A percentile compares a stretch with the other conserved stretches of the same genome.
Conservation (phyloP, 192 early-diverging fungal genomes). For the Rhizophagus sp. region DNA sequence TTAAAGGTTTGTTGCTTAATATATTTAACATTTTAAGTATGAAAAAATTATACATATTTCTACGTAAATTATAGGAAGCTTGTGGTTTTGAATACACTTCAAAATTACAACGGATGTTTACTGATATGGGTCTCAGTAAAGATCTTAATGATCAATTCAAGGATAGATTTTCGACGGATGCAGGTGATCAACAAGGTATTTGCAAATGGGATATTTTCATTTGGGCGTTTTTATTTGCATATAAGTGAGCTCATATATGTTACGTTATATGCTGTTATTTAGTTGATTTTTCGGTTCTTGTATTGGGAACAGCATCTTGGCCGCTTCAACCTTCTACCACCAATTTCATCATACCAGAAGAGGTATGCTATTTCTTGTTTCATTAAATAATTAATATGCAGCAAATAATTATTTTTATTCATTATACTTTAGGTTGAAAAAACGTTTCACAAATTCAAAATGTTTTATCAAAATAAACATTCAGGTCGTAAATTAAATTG, state of each 20-base stretch:
- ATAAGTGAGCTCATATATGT: background rate
- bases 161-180: constrained; percentile 40
- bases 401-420: background rate
- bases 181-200: constrained; percentile 3
- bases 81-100: constrained; percentile 95
- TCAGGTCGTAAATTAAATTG: constrained; percentile 90
- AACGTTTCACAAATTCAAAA: constrained; percentile 81
- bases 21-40: constrained; percentile 16
- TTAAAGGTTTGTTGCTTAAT: constrained; percentile 54
- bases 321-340: constrained; percentile 79
- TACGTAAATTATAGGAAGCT: constrained; percentile 52
- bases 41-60: background rate
- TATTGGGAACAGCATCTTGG: constrained; percentile 88
- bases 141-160: constrained; percentile 87
- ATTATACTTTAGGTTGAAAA: constrained; percentile 63
- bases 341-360: constrained; percentile 84
- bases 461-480: constrained; percentile 88
- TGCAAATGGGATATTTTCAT: background rate
- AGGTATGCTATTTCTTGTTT: constrained; percentile 47
- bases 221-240: background rate
- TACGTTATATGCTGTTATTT: constrained; percentile 13
- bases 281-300: constrained; percentile 84
- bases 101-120: constrained; percentile 96
- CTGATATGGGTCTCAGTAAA: constrained; percentile 88
- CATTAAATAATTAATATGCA: background rate